Base-by-base conservation (phyloP, 1,139 yeast genomes). In the Taphrina flavorubra region DNA sequence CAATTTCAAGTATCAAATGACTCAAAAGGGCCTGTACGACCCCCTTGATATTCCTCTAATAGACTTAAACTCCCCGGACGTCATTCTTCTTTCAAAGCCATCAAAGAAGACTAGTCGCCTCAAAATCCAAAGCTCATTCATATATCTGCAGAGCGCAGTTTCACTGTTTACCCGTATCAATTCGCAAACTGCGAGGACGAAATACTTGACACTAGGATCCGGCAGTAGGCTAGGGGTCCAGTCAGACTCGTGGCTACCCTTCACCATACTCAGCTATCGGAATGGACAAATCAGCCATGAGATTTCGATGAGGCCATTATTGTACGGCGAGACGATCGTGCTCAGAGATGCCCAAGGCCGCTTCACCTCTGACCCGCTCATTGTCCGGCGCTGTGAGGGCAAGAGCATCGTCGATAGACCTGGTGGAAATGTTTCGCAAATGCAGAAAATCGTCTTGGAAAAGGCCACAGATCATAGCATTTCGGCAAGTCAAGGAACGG, bases 121-220 rank as follows among this genome's bases (percentile, higher is more conserved):
- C n/a, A 57, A 56, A 20, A 51, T 64, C 13, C 57, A 51, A 34
- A 47, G 56, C 6, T 57, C 70, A 11, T 36, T 40, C 16, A 16
- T 68, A 31, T 53, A 39, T 10, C 34, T 44, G 31, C 62, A 65
- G 16, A 49, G 57, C 25, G 13, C 57, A 31, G 46, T 68, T 36
- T 53, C 65, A 11, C 56, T 68, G 16, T 68, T 64, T 60, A 68
- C 65, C n/a, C 59, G 70, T 11, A 68, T 68, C 62, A 68, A 68
- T 18, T 68, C 70, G 11, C 70, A 68, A 37, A 68, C 70, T 11
- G 68, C 55, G 18, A 58, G 70, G 10, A 68, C 70, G 7, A 64
- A 65, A 20, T 68, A 68, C 36, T 44, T 65, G 31, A 46, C 65
- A 14, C 46, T 40, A n/a, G 70, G 55, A 13, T 11, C 31, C n/a